These are phyloP conservation scores for Trichoderma virens DNA, from an alignment of 495 filamentous ascomycete genomes.

Conservation along the genomic window DNA sequence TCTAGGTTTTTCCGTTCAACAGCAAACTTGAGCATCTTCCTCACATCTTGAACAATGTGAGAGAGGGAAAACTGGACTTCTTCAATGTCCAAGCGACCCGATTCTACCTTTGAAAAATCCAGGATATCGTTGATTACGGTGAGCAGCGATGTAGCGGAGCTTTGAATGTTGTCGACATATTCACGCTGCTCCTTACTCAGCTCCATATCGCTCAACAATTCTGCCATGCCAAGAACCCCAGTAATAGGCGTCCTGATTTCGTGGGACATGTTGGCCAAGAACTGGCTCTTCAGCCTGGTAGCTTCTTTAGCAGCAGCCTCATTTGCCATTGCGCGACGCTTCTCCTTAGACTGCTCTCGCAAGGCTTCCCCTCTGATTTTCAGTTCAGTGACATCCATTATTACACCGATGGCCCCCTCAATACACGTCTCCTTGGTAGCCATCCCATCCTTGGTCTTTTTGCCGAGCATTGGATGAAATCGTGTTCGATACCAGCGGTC, in stretches of 20 bases:
- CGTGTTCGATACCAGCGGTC: constrained; percentile 58
- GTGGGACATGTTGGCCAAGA: constrained; percentile 77
- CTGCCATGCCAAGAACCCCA: constrained; percentile 68
- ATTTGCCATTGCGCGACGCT: constrained; percentile 53
- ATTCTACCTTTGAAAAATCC: constrained; percentile 83
- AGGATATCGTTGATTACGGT: constrained; percentile 87
- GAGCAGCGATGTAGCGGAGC: constrained; percentile 72
- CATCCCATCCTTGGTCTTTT: constrained; percentile 37
- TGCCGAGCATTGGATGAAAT: constrained; percentile 51
- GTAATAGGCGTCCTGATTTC: constrained; percentile 69
- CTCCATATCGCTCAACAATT: constrained; percentile 59
- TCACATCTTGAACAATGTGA: constrained; percentile 62
- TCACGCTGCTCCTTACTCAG: constrained; percentile 63
- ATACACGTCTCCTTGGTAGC: constrained; percentile 35
- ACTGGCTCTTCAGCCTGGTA: constrained; percentile 59
- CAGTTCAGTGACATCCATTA: constrained; percentile 62
- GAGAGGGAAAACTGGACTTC: constrained; percentile 72
- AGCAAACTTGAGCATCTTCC: constrained; percentile 54
- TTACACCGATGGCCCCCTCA: constrained; percentile 60
- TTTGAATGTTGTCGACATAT: constrained; percentile 68
- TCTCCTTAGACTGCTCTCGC: constrained; percentile 51
- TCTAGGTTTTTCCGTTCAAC: constrained; percentile 51
- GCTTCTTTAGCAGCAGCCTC: constrained; percentile 63
- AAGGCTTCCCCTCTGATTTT: constrained; percentile 50
- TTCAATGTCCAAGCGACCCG: constrained; percentile 64